phyloP scores from a whole-genome alignment of 768 basidiomycete genomes.

The Auricularia heimuer region DNA sequence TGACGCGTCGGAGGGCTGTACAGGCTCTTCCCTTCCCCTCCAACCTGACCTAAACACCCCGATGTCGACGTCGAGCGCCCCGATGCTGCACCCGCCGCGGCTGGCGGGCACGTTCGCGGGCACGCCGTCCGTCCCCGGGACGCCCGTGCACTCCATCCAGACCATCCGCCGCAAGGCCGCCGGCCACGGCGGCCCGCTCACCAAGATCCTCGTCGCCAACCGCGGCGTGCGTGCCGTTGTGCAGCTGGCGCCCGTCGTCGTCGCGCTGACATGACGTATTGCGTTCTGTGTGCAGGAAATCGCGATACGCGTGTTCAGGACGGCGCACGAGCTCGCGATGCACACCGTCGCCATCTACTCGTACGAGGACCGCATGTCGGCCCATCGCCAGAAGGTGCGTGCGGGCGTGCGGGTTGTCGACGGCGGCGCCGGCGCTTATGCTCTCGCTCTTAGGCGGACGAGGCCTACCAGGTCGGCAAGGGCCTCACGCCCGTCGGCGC shows the following conservation, averaged over 20 bases:
- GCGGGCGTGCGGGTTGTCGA: neutral
- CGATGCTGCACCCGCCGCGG: conserved; percentile 55
- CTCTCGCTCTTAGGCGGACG: conserved; percentile 62
- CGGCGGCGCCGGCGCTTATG: neutral
- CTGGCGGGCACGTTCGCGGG: conserved; percentile 61
- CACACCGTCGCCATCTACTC: conserved; percentile 99
- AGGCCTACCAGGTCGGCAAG: conserved; percentile 96
- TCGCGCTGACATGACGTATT: conserved; percentile 3
- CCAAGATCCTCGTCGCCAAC: conserved; percentile 88
- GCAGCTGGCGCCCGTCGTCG: conserved; percentile 7
- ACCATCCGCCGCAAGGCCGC: conserved; percentile 86
- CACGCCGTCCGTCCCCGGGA: conserved; percentile 70
- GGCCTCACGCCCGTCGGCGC: conserved; percentile 94
- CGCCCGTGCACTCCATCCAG: conserved; percentile 83
- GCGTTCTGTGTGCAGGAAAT: conserved; percentile 64
- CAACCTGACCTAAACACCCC: neutral
- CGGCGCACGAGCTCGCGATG: conserved; percentile 98
- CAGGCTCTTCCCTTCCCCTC: too few species aligned
- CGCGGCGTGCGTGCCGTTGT: conserved; percentile 57
- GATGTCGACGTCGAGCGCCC: neutral
- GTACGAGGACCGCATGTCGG: conserved; percentile 89
- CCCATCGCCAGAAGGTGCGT: conserved; percentile 92
- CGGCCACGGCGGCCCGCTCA: conserved; percentile 81
- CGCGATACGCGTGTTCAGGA: conserved; percentile 96
- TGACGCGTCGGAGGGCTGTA: neutral